phyloP scores from a whole-genome alignment of 371 early-diverging fungal genomes.

The Fennellomyces sp. region DNA sequence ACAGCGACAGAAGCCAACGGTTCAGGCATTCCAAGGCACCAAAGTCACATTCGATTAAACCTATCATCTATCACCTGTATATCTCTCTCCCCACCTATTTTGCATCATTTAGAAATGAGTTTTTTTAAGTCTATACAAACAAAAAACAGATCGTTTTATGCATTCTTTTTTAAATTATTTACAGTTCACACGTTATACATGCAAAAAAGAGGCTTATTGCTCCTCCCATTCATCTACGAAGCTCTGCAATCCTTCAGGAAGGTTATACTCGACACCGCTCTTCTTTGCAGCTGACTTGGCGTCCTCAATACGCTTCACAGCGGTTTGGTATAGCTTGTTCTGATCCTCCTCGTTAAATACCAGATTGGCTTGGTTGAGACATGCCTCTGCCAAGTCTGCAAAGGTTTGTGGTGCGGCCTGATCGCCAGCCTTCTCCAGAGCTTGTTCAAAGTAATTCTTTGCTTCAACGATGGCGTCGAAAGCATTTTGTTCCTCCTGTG shows the following conservation, averaged over 20 bases:
- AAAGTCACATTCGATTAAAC: conserved; percentile 38
- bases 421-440: conserved; percentile 23
- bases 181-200: too few species aligned
- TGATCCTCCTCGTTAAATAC: conserved; percentile 40
- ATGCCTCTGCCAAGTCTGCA: conserved; percentile 44
- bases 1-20: conserved; percentile 52
- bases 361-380: conserved; percentile 45
- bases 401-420: conserved; percentile 27
- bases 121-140: background rate
- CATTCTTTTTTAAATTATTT: too few species aligned
- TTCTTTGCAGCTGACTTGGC: conserved; percentile 30
- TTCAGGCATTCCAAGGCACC: conserved; percentile 68
- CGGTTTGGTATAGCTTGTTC: conserved; percentile 32
- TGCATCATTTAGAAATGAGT: background rate
- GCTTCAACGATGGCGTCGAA: conserved; percentile 32
- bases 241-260: conserved; percentile 46
- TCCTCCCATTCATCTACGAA: conserved; percentile 42
- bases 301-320: conserved; percentile 29
- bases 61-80: too few species aligned
- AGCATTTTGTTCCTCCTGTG: conserved; percentile 40
- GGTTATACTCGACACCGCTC: conserved; percentile 25
- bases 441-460: conserved; percentile 34
- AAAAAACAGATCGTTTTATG: background rate
- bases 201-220: too few species aligned
- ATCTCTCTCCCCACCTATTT: too few species aligned